These are phyloP conservation scores for Novymonas esmeraldas DNA, from an alignment of 208 protist species.

Conservation along the genomic window DNA sequence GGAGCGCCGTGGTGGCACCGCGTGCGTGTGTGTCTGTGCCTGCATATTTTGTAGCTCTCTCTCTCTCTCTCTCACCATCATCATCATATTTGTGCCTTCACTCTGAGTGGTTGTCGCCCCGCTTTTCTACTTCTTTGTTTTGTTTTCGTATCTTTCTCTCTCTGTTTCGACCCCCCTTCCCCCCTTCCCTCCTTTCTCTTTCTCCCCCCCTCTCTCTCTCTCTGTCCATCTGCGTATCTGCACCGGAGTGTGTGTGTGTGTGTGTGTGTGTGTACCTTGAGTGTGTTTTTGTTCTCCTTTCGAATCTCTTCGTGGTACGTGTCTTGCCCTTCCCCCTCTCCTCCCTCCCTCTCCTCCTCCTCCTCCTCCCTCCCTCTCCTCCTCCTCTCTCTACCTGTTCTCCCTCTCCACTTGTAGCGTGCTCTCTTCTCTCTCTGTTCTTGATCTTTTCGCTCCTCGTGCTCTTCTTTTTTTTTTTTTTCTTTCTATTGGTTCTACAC, in stretches of 20 bases:
- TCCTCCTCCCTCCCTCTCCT: background rate
- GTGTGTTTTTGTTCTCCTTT: too few species aligned
- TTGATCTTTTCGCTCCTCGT: slow-evolving; percentile 18
- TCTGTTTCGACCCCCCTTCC: too few species aligned
- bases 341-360: slow-evolving; percentile 7
- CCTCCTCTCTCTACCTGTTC: background rate
- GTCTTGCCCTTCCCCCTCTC: background rate
- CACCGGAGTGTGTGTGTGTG: background rate
- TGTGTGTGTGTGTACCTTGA: background rate
- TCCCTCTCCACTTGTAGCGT: slow-evolving; percentile 13
- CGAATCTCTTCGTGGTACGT: background rate
- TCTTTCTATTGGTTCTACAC: background rate
- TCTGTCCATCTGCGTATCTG: background rate
- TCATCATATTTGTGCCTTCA: too few species aligned
- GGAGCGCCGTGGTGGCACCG: too few species aligned
- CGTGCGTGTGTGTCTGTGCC: too few species aligned
- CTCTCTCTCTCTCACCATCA: too few species aligned
- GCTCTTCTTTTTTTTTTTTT: slow-evolving; percentile 19
- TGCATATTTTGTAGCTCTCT: too few species aligned
- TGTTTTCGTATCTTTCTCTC: too few species aligned
- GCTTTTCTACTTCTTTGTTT: background rate
- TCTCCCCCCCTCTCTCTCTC: background rate
- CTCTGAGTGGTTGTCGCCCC: too few species aligned
- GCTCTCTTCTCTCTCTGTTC: background rate
- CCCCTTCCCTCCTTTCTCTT: too few species aligned